These are phyloP conservation scores for Zasmidium cellare DNA, from an alignment of 2,329 filamentous ascomycete species.

Conservation along the genomic window DNA sequence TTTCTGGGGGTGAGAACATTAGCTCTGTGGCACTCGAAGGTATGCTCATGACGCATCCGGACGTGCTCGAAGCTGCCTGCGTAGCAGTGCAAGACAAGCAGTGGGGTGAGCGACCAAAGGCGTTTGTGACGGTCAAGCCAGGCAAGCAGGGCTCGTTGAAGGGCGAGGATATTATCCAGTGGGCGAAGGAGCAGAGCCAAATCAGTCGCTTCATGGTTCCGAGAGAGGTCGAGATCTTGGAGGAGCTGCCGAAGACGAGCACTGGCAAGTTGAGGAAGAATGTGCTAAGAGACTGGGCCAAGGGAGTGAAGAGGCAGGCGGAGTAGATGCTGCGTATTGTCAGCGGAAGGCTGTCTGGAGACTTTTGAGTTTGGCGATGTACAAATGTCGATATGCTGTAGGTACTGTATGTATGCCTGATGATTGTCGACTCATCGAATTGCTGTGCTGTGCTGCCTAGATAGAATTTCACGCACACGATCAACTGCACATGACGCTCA, in stretches of 20 bases:
- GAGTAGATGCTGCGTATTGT: neutral
- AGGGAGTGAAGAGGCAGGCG: conserved; percentile 40
- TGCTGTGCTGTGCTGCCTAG: neutral
- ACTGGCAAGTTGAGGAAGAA: conserved; percentile 98
- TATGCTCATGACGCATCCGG: conserved; percentile 84
- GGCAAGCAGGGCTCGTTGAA: conserved; percentile 53
- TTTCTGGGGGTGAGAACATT: conserved; percentile 96
- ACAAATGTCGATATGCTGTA: neutral
- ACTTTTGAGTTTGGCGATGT: neutral
- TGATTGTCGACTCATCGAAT: neutral
- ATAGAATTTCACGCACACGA: neutral
- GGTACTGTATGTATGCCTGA: neutral
- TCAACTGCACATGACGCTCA: no score
- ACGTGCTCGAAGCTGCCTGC: conserved; percentile 87
- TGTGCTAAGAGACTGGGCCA: conserved; percentile 82
- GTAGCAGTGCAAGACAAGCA: conserved; percentile 83
- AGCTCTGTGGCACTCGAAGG: conserved; percentile 89
- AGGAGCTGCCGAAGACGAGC: conserved; percentile 90
- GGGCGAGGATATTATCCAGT: conserved; percentile 73
- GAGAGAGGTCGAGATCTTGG: conserved; percentile 72
- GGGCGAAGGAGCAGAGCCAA: conserved; percentile 76
- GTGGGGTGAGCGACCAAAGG: conserved; percentile 96
- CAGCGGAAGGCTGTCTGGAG: neutral
- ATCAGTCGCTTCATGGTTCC: conserved; percentile 92
- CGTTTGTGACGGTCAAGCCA: conserved; percentile 78